Base-by-base conservation (phyloP, 371 early-diverging fungal species). In the Blastocladiella emersonii region DNA sequence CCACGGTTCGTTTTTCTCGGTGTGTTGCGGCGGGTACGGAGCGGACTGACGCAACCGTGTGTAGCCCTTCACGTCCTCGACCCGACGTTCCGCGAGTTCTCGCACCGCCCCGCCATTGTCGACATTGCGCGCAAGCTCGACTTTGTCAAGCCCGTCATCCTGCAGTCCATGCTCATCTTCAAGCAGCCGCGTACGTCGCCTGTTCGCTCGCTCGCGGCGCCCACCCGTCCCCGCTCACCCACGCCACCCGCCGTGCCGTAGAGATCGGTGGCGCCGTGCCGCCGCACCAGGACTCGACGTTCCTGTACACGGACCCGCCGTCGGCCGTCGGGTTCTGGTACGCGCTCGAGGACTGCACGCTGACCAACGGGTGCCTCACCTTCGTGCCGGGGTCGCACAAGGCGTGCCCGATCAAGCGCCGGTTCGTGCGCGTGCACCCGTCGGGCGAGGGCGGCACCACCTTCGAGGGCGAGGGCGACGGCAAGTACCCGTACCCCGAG, bases 151-250 rank as follows among this genome's bases (percentile, higher is more conserved):
- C 91, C 93, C 10, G 77, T 81, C 1, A 77, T 92, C 0, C 69
- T 94, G 48, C 94, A 95, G 73, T 87, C 88, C 37, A 95, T 95
- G 95, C 62, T 92, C 43, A 94, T 94, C 61, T 92, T 85, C 70
- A 93, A 90, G 74, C 79, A 83, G 30, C 37, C 49, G 19, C 30
- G 23, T 27, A 39, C 39, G 19, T 5, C 5, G 8, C 39, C 51
- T 3, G 5, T 32, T 12, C 7, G 10, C 13, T 25, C 34, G 1
- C 34, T 25, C 15, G 45, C 45, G 23, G 15, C 13, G 45, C 13
- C 23, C 45, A 45, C 15, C 15, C 45, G 13, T 45, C 45, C 23
- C 23, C 45, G 45, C 45, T 45, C 23, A 13, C 13, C 23, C 13
- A 45, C 23, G 45, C 15, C 13, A 13, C 23, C 55, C 55, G 35